Conservation (phyloP, 768 basidiomycete genomes). For the Suillus spraguei region DNA sequence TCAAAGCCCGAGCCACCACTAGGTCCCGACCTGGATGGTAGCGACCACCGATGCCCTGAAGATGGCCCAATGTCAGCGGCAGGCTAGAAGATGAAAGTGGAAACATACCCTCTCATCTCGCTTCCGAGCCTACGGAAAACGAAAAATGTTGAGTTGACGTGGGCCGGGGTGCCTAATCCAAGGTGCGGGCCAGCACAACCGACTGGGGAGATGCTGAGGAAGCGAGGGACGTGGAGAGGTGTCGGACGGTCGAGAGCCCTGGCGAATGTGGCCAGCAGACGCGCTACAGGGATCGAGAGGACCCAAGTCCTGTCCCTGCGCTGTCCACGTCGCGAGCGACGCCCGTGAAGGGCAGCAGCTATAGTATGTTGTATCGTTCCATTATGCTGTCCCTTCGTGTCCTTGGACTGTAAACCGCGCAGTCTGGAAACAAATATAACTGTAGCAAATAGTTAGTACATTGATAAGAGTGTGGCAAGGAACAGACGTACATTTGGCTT, state of each 20-base stretch:
- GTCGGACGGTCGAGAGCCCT: background rate
- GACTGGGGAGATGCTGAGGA: background rate
- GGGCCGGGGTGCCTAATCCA: background rate
- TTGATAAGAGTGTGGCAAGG: background rate
- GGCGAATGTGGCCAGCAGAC: constrained; percentile 2
- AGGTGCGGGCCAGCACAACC: background rate
- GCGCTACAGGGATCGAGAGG: background rate
- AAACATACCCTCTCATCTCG: background rate
- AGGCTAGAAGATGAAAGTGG: no score
- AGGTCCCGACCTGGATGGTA: background rate
- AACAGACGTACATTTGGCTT: background rate
- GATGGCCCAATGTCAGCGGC: background rate
- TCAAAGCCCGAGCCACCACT: no score
- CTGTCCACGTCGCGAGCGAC: background rate
- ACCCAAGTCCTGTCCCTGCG: background rate
- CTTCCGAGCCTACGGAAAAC: background rate
- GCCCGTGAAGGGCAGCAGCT: background rate
- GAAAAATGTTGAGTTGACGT: background rate
- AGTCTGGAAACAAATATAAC: no score
- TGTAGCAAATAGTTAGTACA: background rate
- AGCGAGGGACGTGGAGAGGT: background rate
- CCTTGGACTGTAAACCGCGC: no score
- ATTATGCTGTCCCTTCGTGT: background rate
- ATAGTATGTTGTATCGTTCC: background rate
- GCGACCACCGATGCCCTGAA: background rate